A percentile compares a stretch with the other conserved stretches of the same genome.
Evolutionary conservation across 257 asterid species (phyloP).

Genomic region (Solanum arcanum): DNA sequence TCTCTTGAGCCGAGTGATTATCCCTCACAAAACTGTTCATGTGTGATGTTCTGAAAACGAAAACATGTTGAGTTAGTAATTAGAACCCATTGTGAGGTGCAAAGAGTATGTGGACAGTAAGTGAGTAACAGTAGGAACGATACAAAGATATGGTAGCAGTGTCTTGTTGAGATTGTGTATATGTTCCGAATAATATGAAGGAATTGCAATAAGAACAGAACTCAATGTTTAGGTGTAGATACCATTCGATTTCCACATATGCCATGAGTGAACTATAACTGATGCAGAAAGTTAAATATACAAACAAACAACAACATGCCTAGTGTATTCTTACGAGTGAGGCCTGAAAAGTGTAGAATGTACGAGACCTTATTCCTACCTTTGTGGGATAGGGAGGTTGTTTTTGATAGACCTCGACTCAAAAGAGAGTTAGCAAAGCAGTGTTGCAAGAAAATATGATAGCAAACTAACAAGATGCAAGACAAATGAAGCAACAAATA

Average conservation of each 20-base stretch:
- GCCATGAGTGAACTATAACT: not conserved
- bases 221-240: not conserved
- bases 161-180: not conserved
- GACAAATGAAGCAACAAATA: not conserved
- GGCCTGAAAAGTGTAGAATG: not conserved
- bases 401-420: not conserved
- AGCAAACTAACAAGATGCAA: not conserved
- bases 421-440: not conserved
- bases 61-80: not conserved
- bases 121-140: not conserved
- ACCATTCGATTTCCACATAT: not conserved
- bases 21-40: not conserved
- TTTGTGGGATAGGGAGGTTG: not conserved
- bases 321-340: not conserved
- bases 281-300: not conserved
- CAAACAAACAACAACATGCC: not conserved
- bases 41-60: not conserved
- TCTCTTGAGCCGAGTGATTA: not conserved
- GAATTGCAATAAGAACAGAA: not conserved
- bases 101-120: not conserved
- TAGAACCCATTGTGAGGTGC: not conserved
- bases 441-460: not conserved
- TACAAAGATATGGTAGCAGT: not conserved
- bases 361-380: not conserved
- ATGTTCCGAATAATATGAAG: not conserved